Evolutionary conservation across 108 stramenopile genomes (phyloP).

Genomic region (Conticribra weissflogii): DNA sequence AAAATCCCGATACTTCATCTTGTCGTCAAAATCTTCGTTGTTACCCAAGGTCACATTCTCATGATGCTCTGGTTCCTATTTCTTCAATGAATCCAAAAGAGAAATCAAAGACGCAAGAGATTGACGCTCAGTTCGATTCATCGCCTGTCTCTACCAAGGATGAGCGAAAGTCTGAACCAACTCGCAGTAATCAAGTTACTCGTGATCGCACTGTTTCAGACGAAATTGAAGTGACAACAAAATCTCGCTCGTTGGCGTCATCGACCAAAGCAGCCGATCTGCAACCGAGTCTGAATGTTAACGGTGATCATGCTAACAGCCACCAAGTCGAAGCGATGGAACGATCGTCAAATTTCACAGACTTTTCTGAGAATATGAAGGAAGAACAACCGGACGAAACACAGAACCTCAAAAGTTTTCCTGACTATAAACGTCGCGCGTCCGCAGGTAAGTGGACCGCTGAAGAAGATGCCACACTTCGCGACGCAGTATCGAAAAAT

Average conservation of each 20-base stretch:
- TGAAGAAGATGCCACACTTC: conserved; percentile 77
- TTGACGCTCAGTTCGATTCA: too few species aligned
- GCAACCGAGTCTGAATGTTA: neutral
- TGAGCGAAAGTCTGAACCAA: too few species aligned
- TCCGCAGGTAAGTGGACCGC: conserved; percentile 90
- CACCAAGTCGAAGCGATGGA: neutral
- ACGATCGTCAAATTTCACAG: too few species aligned
- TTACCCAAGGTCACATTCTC: too few species aligned
- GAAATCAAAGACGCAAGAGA: too few species aligned
- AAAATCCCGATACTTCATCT: too few species aligned
- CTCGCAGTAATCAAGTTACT: neutral
- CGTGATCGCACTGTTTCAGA: neutral
- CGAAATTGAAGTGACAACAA: neutral
- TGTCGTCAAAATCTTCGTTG: too few species aligned
- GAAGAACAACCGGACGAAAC: too few species aligned
- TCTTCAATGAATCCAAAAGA: too few species aligned
- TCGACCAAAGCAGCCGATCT: conserved; percentile 3
- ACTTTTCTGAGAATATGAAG: too few species aligned
- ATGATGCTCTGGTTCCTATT: too few species aligned
- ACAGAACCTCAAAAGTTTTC: conserved; percentile 17
- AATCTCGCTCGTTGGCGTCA: conserved; percentile 1
- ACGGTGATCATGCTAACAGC: neutral
- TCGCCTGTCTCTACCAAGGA: too few species aligned
- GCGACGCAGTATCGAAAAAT: conserved; percentile 84
- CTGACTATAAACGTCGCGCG: conserved; percentile 74